A percentile compares a stretch with the other conserved stretches of the same genome.
These are phyloP conservation scores for Pochonia chlamydosporia DNA, from an alignment of 2,329 filamentous ascomycete genomes.

Conservation along the genomic window DNA sequence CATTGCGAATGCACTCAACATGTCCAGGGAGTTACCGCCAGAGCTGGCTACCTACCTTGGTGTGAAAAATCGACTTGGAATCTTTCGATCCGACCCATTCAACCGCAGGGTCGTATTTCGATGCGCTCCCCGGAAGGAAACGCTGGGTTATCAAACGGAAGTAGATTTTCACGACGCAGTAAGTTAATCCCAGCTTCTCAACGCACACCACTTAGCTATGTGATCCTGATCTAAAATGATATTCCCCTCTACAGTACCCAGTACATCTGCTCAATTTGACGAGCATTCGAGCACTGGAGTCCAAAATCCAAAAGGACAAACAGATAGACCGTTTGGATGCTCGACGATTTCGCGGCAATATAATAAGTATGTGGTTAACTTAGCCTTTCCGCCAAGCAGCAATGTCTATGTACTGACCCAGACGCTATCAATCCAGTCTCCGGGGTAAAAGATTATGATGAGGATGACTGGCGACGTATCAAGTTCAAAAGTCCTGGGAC, in stretches of 20 bases:
- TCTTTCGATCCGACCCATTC: conserved; percentile 62
- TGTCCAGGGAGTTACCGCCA: conserved; percentile 51
- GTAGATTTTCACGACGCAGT: conserved; percentile 67
- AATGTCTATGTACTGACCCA: background rate
- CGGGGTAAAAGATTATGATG: conserved; percentile 57
- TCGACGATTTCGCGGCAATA: conserved; percentile 64
- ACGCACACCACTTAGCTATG: background rate
- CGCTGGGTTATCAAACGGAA: conserved; percentile 57
- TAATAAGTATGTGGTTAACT: conserved; percentile 46
- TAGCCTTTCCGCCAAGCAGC: too few relatives aligned
- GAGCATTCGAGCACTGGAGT: conserved; percentile 56
- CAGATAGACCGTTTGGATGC: conserved; percentile 49
- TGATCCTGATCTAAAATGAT: background rate
- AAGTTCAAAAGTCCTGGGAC: conserved; percentile 39
- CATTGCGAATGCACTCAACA: conserved; percentile 46
- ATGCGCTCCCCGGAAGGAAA: conserved; percentile 52
- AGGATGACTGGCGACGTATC: conserved; percentile 64
- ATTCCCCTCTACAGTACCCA: conserved; percentile 47
- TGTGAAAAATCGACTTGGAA: conserved; percentile 55
- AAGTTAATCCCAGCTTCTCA: conserved; percentile 23
- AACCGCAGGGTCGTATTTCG: conserved; percentile 53
- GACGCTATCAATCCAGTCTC: conserved; percentile 39
- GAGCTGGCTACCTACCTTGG: conserved; percentile 63
- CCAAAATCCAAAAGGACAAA: conserved; percentile 46
- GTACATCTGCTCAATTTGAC: conserved; percentile 62